phyloP scores from a whole-genome alignment of 2,329 filamentous ascomycete species.

The Scorias spongiosa region DNA sequence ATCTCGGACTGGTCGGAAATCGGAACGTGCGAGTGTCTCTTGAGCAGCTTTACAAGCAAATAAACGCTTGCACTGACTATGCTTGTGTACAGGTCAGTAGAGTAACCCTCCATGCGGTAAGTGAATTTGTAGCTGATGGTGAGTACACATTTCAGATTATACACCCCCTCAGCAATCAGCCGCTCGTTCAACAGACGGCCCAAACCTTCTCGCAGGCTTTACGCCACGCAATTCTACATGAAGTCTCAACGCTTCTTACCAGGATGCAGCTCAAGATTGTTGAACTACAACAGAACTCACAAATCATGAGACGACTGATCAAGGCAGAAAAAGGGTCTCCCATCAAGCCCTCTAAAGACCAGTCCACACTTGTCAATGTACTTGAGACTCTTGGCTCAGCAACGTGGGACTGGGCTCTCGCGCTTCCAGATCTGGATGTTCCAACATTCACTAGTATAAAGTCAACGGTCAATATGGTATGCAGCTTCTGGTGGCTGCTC shows the following conservation, averaged over 20 bases:
- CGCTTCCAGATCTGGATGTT: not conserved
- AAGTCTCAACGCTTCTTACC: slow-evolving; percentile 4
- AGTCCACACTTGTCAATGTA: not conserved
- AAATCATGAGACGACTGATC: not conserved
- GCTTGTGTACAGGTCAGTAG: slow-evolving; percentile 25
- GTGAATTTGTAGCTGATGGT: slow-evolving; percentile 20
- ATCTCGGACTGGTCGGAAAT: not conserved
- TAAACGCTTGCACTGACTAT: slow-evolving; percentile 20
- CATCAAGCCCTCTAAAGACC: not conserved
- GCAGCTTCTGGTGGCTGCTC: not conserved
- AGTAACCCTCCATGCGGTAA: slow-evolving; percentile 9
- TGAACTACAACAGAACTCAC: not conserved
- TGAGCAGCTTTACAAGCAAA: slow-evolving; percentile 12
- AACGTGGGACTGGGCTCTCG: not conserved
- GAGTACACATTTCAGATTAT: slow-evolving; percentile 23
- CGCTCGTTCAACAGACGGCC: slow-evolving; percentile 19
- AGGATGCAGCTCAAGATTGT: slow-evolving; percentile 6
- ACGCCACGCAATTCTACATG: slow-evolving; percentile 4
- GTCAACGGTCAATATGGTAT: not conserved
- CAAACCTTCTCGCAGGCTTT: not conserved
- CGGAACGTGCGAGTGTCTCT: not conserved
- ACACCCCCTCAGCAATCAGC: slow-evolving; percentile 32
- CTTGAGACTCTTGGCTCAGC: not conserved
- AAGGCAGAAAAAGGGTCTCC: not conserved
- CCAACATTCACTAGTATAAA: not conserved